Conservation (phyloP, 2,329 filamentous ascomycete genomes). For the Colletotrichum paranaense region DNA sequence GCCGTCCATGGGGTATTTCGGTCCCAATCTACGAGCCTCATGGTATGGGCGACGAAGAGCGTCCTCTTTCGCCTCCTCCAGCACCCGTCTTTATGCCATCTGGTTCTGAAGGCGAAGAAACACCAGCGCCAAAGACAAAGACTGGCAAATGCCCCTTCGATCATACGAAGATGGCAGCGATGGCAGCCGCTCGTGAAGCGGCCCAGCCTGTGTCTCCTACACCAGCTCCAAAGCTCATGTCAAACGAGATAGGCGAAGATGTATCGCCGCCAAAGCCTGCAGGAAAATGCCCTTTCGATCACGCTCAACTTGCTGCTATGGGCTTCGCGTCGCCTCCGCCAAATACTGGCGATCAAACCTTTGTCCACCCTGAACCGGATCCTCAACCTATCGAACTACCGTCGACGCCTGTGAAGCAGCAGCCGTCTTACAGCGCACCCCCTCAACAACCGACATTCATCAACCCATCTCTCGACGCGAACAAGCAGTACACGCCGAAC, state of each 20-base stretch:
- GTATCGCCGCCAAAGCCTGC: constrained; percentile 41
- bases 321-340: constrained; percentile 34
- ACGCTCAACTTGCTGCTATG: constrained; percentile 55
- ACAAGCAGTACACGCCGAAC: constrained; percentile 43
- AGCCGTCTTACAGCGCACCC: constrained; percentile 37
- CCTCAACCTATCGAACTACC: constrained; percentile 35
- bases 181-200: constrained; percentile 38
- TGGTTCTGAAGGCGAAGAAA: constrained; percentile 39
- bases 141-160: constrained; percentile 70
- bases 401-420: constrained; percentile 38
- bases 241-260: constrained; percentile 44
- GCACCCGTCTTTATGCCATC: constrained; percentile 65
- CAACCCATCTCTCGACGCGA: constrained; percentile 50
- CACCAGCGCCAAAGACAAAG: constrained; percentile 39
- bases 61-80: constrained; percentile 67
- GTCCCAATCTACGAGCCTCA: constrained; percentile 71
- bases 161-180: constrained; percentile 56
- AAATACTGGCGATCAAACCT: constrained; percentile 26
- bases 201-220: constrained; percentile 63
- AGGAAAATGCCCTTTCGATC: constrained; percentile 71
- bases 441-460: constrained; percentile 63
- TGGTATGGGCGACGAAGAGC: constrained; percentile 48
- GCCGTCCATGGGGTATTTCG: constrained; percentile 90
- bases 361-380: constrained; percentile 22
- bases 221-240: constrained; percentile 65